A percentile compares a stretch with the other conserved stretches of the same genome.
Conservation (phyloP, 2,329 filamentous ascomycete genomes). For the Pseudopyricularia javanii region DNA sequence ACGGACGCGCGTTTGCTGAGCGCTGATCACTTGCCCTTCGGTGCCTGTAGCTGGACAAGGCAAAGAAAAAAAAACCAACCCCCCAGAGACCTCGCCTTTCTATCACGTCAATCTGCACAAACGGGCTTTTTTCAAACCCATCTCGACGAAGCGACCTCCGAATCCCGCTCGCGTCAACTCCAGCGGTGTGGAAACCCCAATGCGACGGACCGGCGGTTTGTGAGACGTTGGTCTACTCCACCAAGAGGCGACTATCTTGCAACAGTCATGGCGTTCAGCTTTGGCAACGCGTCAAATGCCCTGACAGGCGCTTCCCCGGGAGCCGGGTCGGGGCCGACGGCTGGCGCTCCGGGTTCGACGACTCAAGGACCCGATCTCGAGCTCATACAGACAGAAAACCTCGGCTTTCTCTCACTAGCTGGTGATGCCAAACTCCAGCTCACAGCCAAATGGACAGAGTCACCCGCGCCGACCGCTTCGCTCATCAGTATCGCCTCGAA, state of each 20-base stretch:
- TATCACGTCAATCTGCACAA: not conserved
- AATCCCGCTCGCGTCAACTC: not conserved
- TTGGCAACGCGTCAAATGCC: slow-evolving; percentile 33
- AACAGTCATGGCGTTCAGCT: slow-evolving; percentile 52
- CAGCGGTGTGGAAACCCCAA: slow-evolving; percentile 4
- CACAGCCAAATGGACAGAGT: slow-evolving; percentile 63
- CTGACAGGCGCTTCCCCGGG: slow-evolving; percentile 22
- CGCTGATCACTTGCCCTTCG: not conserved
- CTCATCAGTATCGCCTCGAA: slow-evolving; percentile 73
- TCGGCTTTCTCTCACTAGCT: slow-evolving; percentile 72
- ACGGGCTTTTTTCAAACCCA: not conserved
- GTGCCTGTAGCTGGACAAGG: not conserved
- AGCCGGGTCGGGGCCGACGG: slow-evolving; percentile 13
- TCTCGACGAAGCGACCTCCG: not conserved
- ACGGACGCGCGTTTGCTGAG: not conserved
- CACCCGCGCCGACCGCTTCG: slow-evolving; percentile 67
- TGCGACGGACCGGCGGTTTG: slow-evolving; percentile 11
- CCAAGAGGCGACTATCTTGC: slow-evolving; percentile 21
- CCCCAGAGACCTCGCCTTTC: not conserved
- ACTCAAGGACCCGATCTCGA: slow-evolving; percentile 53
- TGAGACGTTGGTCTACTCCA: slow-evolving; percentile 18
- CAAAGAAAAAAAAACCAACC: not conserved
- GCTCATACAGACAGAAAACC: slow-evolving; percentile 71
- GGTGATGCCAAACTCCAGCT: slow-evolving; percentile 76
- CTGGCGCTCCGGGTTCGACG: slow-evolving; percentile 16